Evolutionary conservation across 305 asterid species (phyloP), one percentile per base, ranked within the genome.

Genomic region (Coffea humblotiana): DNA sequence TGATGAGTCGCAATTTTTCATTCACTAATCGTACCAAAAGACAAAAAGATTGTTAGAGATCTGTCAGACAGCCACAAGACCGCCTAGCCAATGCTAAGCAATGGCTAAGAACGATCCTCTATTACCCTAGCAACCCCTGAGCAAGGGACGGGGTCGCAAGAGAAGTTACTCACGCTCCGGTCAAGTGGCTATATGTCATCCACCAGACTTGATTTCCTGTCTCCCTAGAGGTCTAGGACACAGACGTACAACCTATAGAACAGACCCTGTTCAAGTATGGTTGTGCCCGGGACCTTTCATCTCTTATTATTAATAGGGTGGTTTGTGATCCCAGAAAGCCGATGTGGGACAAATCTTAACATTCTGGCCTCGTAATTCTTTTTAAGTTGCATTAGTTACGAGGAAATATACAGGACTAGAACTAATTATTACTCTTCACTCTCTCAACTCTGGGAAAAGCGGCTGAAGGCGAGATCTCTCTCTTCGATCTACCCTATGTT

Each of bases 221-320:
- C 85, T 83, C 80, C 84, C 76, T 75, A 75, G 84, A 76, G 69
- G 45, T 81, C 73, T 58, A 81, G 84, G 80, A 76, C 47, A 61
- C 71, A 76, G 78, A 75, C 52, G 78, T 58, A 75, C 70, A 75
- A 19, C 69, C 78, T 75, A 74, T 35, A 80, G 79, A 74, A 65
- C 79, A 80, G 79, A 80, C 74, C 79, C 79, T 74, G 83, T 75
- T 82, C 85, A 82, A 82, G 82, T 82, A 78, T 74, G 82, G 82
- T 78, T 80, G 78, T 82, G 70, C 8, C 56, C 40, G 0, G 14
- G 18, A 15, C 3, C 4, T 8, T 29, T 29, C 32, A 29, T 29
- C 32, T 29, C 32, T 29, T 29, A 29, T 29, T 29, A 29, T 29
- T 29, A 29, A 29, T 29, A 29, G 32, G 32, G 32, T 29, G 32